Evolutionary conservation across 352 stramenopile genomes (phyloP).

Genomic region (Phytophthora niederhauseri): DNA sequence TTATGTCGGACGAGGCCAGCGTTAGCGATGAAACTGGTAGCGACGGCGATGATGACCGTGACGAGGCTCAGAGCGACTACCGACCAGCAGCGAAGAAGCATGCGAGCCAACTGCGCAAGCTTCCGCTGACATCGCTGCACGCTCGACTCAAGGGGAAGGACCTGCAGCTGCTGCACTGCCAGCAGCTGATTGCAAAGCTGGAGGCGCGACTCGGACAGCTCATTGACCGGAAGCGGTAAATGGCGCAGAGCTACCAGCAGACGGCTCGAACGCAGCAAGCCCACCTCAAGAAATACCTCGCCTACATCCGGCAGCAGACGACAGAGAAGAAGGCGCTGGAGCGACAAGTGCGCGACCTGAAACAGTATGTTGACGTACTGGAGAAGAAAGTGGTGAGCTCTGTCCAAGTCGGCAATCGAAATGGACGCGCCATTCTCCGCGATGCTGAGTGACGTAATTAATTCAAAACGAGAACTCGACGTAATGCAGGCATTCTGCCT

Average conservation of each 20-base stretch:
- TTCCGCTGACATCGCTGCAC: conserved; percentile 49
- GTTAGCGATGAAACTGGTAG: not conserved
- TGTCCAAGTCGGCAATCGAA: not conserved
- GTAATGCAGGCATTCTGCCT: too few species aligned
- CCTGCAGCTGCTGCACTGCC: conserved; percentile 36
- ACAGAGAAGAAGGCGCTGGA: conserved; percentile 35
- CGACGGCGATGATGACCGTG: not conserved
- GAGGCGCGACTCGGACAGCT: conserved; percentile 29
- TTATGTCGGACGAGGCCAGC: not conserved
- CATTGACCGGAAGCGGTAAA: conserved; percentile 35
- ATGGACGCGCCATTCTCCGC: not conserved
- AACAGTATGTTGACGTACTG: conserved; percentile 34
- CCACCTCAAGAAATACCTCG: conserved; percentile 50
- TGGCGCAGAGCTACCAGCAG: conserved; percentile 36
- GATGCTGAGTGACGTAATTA: not conserved
- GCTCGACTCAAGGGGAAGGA: conserved; percentile 46
- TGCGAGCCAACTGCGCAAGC: conserved; percentile 20
- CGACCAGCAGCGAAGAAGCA: conserved; percentile 9
- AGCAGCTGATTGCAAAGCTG: conserved; percentile 38
- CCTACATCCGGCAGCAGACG: conserved; percentile 31
- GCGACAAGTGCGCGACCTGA: conserved; percentile 23
- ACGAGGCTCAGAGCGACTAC: not conserved
- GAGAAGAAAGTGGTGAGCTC: conserved; percentile 36
- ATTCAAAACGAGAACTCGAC: not conserved
- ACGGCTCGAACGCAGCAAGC: conserved; percentile 36